These are phyloP conservation scores for Populus hybrid DNA, from an alignment of 441 rosid genomes.

Conservation along the genomic window DNA sequence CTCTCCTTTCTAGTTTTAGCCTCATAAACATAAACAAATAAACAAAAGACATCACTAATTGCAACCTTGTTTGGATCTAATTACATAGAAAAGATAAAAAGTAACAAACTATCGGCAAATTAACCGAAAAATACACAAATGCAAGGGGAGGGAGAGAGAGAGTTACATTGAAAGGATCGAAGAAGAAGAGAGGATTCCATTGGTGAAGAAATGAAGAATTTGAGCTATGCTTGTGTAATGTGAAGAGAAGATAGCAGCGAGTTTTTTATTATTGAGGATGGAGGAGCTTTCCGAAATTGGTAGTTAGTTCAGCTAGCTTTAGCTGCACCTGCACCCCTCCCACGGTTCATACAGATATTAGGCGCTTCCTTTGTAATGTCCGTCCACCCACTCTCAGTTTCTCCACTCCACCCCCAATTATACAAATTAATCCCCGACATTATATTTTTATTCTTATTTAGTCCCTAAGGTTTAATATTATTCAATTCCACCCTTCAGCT, in stretches of 20 bases:
- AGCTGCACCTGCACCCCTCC: neutral
- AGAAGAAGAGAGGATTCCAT: conserved; percentile 76
- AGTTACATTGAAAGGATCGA: conserved; percentile 57
- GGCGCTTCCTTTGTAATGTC: conserved; percentile 29
- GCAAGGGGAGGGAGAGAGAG: neutral
- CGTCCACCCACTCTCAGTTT: conserved; percentile 32
- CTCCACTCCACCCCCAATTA: conserved; percentile 22
- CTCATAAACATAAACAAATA: neutral
- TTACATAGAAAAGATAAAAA: neutral
- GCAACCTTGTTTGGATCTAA: neutral
- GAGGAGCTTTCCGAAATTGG: neutral
- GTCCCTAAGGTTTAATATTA: neutral
- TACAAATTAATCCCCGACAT: neutral
- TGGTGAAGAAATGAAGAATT: neutral
- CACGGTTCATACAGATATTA: neutral
- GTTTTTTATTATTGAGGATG: neutral
- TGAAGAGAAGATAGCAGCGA: neutral
- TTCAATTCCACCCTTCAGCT: neutral
- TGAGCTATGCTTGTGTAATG: neutral
- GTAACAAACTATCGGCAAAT: neutral
- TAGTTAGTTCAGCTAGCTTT: conserved; percentile 14
- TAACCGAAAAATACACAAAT: neutral
- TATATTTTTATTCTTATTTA: too few species aligned
- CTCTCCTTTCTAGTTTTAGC: neutral
- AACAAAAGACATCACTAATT: conserved; percentile 11